Base-by-base conservation (phyloP, 345 rosid genomes). In the Ceriops decandra region DNA sequence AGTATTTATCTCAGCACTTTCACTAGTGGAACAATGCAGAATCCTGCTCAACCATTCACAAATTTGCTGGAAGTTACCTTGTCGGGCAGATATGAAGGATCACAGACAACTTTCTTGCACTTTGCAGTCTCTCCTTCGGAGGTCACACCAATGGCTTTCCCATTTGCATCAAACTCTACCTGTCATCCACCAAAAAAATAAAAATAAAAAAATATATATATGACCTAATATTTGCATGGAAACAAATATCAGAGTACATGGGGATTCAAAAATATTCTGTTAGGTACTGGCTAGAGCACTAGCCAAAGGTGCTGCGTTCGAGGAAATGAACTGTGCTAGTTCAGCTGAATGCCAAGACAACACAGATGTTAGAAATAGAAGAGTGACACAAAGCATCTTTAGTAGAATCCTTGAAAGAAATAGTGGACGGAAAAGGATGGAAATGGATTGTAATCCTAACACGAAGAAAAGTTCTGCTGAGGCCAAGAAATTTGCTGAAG, bases 61-160 rank as follows among this genome's bases (percentile, higher is more conserved):
- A 33, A 10, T 56, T 22, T 22, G 7, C 5, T 4, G 17, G 65
- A 24, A 27, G 33, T 72, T 87, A 91, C 97, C 91, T 91, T 95
- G 49, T 85, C 80, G 30, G 88, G 78, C 76, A 93, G 81, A 77
- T 93, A 93, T n/a, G 93, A 91, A 30, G 96, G 96, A 74, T 87
- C 96, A 51, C 93, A 90, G 10, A 95, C 95, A 76, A 87, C 85
- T 83, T 91, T 95, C 80, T 91, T 88, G 85, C 97, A 91, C 79
- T 88, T 95, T 9, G 96, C 96, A 76, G 96, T 91, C 82, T 95
- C 96, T 60, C 92, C 91, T 72, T 85, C 87, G 19, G 92, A 93
- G 24, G 93, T 88, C 28, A 91, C 97, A 69, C 97, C 92, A 31
- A 76, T 46, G 47, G 80, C 97, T 81, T 88, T 93, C 46, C 97